A percentile compares a stretch with the other conserved stretches of the same genome.
Evolutionary conservation across 169 alveolate genomes (phyloP).

Genomic region (Cryptosporidium ubiquitum): DNA sequence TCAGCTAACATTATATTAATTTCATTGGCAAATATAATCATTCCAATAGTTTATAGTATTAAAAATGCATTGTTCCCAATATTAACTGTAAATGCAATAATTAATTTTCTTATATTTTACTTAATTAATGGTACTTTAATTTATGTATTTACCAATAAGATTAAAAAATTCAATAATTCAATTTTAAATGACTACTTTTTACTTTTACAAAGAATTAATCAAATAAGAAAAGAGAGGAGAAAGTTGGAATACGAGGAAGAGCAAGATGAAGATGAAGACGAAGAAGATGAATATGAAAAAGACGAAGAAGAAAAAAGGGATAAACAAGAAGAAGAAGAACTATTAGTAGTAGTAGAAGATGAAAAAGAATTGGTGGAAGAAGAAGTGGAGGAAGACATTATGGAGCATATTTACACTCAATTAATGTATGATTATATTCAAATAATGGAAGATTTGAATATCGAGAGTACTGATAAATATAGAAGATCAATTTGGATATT

Average conservation of each 20-base stretch:
- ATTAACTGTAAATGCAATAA: not conserved
- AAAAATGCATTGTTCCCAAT: not conserved
- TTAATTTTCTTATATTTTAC: conserved; percentile 12
- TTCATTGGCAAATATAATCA: conserved; percentile 25
- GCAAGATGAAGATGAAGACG: not conserved
- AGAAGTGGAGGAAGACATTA: not conserved
- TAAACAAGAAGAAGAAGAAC: not conserved
- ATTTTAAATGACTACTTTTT: not conserved
- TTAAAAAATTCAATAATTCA: not conserved
- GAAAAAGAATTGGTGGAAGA: not conserved
- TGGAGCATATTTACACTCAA: conserved; percentile 6
- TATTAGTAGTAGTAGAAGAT: not conserved
- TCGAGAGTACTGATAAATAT: not conserved
- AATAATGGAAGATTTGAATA: not conserved
- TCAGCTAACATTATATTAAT: conserved; percentile 1
- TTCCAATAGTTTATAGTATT: conserved; percentile 25
- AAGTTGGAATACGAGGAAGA: not conserved
- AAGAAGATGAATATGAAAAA: not conserved
- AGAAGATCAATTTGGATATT: not conserved
- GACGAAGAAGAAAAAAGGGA: not conserved
- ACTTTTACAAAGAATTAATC: not conserved
- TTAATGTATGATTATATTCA: not conserved
- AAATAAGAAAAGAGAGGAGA: not conserved
- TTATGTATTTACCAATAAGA: not conserved
- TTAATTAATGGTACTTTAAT: conserved; percentile 2